These are phyloP conservation scores for Kodamaea alishanica DNA, from an alignment of 1,139 yeast genomes.

Conservation along the genomic window DNA sequence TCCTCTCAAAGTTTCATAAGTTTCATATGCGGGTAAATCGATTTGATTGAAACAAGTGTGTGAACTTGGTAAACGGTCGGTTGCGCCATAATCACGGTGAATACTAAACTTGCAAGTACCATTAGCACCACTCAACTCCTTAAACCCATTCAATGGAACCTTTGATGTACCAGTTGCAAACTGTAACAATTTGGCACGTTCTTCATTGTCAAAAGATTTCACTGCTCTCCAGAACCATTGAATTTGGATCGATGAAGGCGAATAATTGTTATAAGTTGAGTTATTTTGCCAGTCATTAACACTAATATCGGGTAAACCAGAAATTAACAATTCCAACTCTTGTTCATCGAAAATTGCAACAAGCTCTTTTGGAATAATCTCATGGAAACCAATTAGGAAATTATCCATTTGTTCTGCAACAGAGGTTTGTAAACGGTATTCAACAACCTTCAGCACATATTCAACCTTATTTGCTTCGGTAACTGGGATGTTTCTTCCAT, in stretches of 20 bases:
- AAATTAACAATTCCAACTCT: slow-evolving; percentile 85
- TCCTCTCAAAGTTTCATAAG: slow-evolving; percentile 80
- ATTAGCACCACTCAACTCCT: slow-evolving; percentile 82
- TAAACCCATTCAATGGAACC: slow-evolving; percentile 93
- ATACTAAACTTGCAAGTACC: slow-evolving; percentile 86
- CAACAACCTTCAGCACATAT: slow-evolving; percentile 81
- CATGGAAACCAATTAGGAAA: slow-evolving; percentile 85
- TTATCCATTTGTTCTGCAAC: slow-evolving; percentile 86
- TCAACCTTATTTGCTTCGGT: slow-evolving; percentile 90
- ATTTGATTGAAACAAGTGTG: slow-evolving; percentile 97
- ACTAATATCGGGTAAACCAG: slow-evolving; percentile 95
- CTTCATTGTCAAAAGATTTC: slow-evolving; percentile 89
- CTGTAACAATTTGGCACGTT: slow-evolving; percentile 87
- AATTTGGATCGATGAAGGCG: slow-evolving; percentile 80
- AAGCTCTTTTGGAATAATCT: slow-evolving; percentile 83
- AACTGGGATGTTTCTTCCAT: slow-evolving; percentile 81
- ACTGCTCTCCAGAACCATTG: slow-evolving; percentile 99
- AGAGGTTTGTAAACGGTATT: slow-evolving; percentile 78
- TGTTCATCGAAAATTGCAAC: slow-evolving; percentile 92
- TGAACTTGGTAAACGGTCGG: slow-evolving; percentile 87
- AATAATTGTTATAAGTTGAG: slow-evolving; percentile 78
- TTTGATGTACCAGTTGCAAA: slow-evolving; percentile 97
- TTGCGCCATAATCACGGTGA: slow-evolving; percentile 83
- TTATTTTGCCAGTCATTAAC: slow-evolving; percentile 94
- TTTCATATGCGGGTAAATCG: slow-evolving; percentile 89